phyloP scores from a whole-genome alignment of 306 rosid species.

The Rosa chinensis region DNA sequence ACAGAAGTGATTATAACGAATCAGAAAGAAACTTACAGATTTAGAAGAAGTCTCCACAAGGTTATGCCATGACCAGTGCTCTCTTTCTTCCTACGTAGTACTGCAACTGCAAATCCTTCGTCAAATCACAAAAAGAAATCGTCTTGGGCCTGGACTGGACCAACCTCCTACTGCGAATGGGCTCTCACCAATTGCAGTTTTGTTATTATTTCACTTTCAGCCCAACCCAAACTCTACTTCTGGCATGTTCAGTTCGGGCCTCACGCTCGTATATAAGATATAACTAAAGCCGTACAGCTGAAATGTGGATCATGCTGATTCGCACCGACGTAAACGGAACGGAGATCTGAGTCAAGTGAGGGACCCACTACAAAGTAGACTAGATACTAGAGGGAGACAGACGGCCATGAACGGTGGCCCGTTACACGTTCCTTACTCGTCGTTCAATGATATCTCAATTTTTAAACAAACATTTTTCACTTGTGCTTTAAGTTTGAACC shows the following conservation, averaged over 20 bases:
- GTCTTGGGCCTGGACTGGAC: too few species aligned
- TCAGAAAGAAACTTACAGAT: not conserved
- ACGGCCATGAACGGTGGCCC: constrained; percentile 37
- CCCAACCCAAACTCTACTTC: not conserved
- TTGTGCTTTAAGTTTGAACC: not conserved
- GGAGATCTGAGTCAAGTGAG: constrained; percentile 23
- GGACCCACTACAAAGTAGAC: not conserved
- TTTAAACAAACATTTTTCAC: not conserved
- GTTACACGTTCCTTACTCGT: constrained; percentile 11
- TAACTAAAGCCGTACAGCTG: not conserved
- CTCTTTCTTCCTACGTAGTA: too few species aligned
- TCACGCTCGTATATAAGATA: not conserved
- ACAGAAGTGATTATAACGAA: too few species aligned
- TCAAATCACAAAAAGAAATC: not conserved
- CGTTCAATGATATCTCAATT: not conserved
- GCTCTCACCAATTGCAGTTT: not conserved
- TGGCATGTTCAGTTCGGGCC: not conserved
- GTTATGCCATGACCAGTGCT: too few species aligned
- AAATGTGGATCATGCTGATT: not conserved
- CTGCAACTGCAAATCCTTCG: not conserved
- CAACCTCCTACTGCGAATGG: not conserved
- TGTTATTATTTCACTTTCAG: not conserved
- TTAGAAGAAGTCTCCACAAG: not conserved
- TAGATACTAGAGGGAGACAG: constrained; percentile 25
- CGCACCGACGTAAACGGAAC: constrained; percentile 62